Base-by-base conservation (phyloP, 2,329 filamentous ascomycete genomes). In the Monilinia fructicola region DNA sequence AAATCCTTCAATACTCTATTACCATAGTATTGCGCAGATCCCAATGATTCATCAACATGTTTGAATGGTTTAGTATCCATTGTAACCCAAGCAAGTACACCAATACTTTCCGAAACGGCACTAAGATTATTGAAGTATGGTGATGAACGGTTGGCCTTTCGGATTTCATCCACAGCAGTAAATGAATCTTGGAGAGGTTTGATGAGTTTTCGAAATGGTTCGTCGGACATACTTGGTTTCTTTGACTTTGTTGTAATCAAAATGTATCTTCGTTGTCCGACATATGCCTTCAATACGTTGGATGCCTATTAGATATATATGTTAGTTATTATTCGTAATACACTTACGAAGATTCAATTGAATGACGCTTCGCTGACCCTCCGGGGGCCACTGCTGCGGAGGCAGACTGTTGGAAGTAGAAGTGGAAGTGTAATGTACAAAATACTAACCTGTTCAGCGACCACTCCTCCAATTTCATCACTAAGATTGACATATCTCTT, bases 1-100 rank as follows among this genome's bases (percentile, higher is more conserved):
- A 90, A 89, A 73, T 96, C 90, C 80, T 93, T 96, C 72, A 98
- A 81, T 48, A 99, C 91, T 73, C 93, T 88, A 81, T 99, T 98
- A 44, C 95, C 95, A 74, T 92, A 97, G 81, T 96, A 96, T 77
- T 98, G 90, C 52, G 93, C 92, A 61, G 92, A 90, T 40, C 89
- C 88, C 26, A 96, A 83, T 67, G 89, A 89, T 72, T 97, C 93
- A 56, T 89, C 89, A 56, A 98, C 90, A 74, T 93, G 91, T 75
- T 95, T 93, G 70, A 86, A 88, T 2, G 95, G 95, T 76, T 92
- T 93, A 70, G 81, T 84, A 63, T 96, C 91, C 59, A 95, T 86
- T 0, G 90, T 90, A 67, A 98, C 90, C 95, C 95, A 99, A 44
- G 91, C 92, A 67, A 99, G 82, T 50, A 93, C 89, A 75, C 92